Base-by-base conservation (phyloP, 208 protist genomes). In the Borovskyia barvae region DNA sequence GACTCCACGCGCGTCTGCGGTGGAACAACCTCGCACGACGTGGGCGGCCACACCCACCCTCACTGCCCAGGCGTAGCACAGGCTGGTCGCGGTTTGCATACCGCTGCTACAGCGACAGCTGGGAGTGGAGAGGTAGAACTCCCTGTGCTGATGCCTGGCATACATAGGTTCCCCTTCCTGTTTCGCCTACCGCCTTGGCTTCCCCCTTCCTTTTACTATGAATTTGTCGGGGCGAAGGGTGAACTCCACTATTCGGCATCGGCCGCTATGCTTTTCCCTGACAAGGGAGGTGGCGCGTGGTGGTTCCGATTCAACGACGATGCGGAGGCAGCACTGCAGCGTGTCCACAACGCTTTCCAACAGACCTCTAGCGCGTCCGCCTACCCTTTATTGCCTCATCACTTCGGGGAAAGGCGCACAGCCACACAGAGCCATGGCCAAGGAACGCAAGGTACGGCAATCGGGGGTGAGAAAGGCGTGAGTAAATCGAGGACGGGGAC, bases 191-290 rank as follows among this genome's bases (percentile, higher is more conserved):
- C 80, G 5, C 75, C 80, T 26, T 86, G 80, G 76, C 62, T 82
- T 49, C 80, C 80, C 32, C 80, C 80, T 9, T 86, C 80, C n/a
- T 72, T 82, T 24, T 86, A 82, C 68, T 86, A 82, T 63, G 42
- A 52, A 15, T 67, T 70, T 30, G 29, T 15, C 6, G 61, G 65
- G 35, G 75, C 80, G 5, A 66, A 35, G 17, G 80, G 80, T 2
- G 56, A 71, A 26, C 77, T 82, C 11, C 25, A 63, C 43, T 86
- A 86, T 66, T 51, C 50, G 9, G 75, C 76, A 22, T 48, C 29
- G 35, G 80, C 67, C 33, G 66, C 63, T 20, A 30, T 86, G 42
- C 59, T 76, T 19, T 68, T 82, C 32, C 66, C 62, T 11, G 48
- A 45, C 47, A 71, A 71, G 49, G 64, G 64, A 15, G 64, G 48